Base-by-base conservation (phyloP, 768 basidiomycete genomes). In the Hericium coralloides region DNA sequence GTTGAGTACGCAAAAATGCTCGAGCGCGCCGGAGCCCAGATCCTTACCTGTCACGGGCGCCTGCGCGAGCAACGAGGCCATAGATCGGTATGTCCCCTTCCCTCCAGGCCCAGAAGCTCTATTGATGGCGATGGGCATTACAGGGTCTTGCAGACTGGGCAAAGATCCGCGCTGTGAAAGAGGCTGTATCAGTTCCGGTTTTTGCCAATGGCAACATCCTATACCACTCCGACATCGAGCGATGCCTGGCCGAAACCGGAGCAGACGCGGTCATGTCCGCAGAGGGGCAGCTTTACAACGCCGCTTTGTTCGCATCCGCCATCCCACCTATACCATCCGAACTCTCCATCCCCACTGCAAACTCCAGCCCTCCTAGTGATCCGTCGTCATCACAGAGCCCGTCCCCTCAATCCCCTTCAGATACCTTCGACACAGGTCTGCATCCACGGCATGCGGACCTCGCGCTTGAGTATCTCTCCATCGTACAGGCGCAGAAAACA, bases 141-240 rank as follows among this genome's bases (percentile, higher is more conserved):
- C 62, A 89, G 85, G 94, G 94, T 17, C 69, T 95, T 12, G 93
- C 93, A 6, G 90, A 92, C 64, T 97, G 90, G 89, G 74, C 73
- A 23, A 87, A 97, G 70, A 98, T 99, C 66, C 80, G 79, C 8
- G 90, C 92, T 0, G 93, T 99, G 63, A 97, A 95, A 69, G 70
- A 88, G 63, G 89, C 91, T 0, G 91, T 98, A 38, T 83, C 82
- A 0, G 81, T 99, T 0, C 95, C 95, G 3, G 94, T 99, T 4
- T 91, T 99, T 68, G 95, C 95, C 0, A 99, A 99, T 69, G 97
- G 97, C 26, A 98, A 98, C 69, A 82, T 98, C 58, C 83, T 98
- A 12, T 92, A 85, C 68, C 80, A 87, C 47, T 78, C 82, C n/a
- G 95, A 98, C 69, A 81, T 98, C 49, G 76, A 79, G 52, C 73